These are phyloP conservation scores for Pythium coloratum DNA, from an alignment of 352 stramenopile species.

Conservation along the genomic window DNA sequence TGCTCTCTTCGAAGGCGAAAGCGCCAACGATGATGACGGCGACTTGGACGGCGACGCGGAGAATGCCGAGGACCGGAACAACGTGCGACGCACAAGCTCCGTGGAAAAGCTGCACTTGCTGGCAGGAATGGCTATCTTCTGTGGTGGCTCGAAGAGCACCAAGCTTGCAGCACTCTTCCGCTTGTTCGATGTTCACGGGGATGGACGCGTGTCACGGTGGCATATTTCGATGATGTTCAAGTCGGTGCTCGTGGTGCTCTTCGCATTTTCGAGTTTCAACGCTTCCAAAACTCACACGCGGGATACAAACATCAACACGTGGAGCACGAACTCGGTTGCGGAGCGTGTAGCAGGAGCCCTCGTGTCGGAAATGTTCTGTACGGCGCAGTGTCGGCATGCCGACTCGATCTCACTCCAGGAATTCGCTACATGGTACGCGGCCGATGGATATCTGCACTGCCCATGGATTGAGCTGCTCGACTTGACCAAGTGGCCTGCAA, in stretches of 20 bases:
- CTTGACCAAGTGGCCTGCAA: slow-evolving; percentile 93
- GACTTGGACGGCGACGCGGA: slow-evolving; percentile 28
- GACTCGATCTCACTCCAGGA: slow-evolving; percentile 91
- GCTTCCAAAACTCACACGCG: slow-evolving; percentile 59
- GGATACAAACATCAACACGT: slow-evolving; percentile 56
- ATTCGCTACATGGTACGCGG: slow-evolving; percentile 97
- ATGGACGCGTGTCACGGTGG: slow-evolving; percentile 64
- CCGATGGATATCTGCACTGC: slow-evolving; percentile 92
- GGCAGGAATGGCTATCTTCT: slow-evolving; percentile 92
- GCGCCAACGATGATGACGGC: slow-evolving; percentile 41
- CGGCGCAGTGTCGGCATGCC: slow-evolving; percentile 56
- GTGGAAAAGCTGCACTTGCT: slow-evolving; percentile 74
- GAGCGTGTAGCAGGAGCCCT: slow-evolving; percentile 87
- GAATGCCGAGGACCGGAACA: slow-evolving; percentile 9
- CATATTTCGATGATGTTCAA: slow-evolving; percentile 85
- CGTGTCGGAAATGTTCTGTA: slow-evolving; percentile 88
- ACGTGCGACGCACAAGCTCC: slow-evolving; percentile 40
- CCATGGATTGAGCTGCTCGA: slow-evolving; percentile 96
- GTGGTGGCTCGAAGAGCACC: slow-evolving; percentile 92
- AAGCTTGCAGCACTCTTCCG: slow-evolving; percentile 92
- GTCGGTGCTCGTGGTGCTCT: slow-evolving; percentile 77
- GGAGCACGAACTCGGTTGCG: slow-evolving; percentile 80
- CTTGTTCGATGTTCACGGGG: slow-evolving; percentile 64
- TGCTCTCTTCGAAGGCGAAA: slow-evolving; percentile 81
- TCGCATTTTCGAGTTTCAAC: slow-evolving; percentile 84